Conservation (phyloP, 257 asterid genomes). For the Solanum clarkiae region DNA sequence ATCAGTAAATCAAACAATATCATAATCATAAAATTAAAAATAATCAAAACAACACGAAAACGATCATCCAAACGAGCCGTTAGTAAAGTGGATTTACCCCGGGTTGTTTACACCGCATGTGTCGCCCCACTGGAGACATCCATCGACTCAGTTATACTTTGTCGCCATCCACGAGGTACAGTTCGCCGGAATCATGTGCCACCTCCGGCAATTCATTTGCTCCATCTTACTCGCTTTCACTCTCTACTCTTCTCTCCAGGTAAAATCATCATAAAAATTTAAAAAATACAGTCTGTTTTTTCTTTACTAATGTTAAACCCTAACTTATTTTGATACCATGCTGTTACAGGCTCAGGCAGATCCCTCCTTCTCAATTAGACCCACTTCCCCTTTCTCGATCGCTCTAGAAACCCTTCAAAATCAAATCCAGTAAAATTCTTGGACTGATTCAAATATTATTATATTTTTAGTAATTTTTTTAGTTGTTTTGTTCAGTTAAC, state of each 20-base stretch:
- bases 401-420: conserved; percentile 50
- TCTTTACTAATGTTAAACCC: background rate
- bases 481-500: background rate
- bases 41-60: too few species aligned
- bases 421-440: conserved; percentile 35
- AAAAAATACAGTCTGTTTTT: background rate
- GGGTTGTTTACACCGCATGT: background rate
- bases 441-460: background rate
- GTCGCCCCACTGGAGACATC: background rate
- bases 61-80: background rate
- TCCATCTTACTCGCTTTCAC: conserved; percentile 17
- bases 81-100: background rate
- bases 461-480: background rate
- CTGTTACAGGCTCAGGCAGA: conserved; percentile 14
- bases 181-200: background rate
- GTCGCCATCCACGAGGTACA: background rate
- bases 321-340: background rate
- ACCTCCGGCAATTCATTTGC: conserved; percentile 1
- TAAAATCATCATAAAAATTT: background rate
- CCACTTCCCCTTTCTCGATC: conserved; percentile 40
- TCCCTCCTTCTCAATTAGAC: background rate
- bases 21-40: too few species aligned
- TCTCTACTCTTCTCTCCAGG: conserved; percentile 28
- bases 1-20: too few species aligned
- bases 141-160: background rate